phyloP scores from a whole-genome alignment of 2,329 filamentous ascomycete genomes.

The Harringtonia aguacate region DNA sequence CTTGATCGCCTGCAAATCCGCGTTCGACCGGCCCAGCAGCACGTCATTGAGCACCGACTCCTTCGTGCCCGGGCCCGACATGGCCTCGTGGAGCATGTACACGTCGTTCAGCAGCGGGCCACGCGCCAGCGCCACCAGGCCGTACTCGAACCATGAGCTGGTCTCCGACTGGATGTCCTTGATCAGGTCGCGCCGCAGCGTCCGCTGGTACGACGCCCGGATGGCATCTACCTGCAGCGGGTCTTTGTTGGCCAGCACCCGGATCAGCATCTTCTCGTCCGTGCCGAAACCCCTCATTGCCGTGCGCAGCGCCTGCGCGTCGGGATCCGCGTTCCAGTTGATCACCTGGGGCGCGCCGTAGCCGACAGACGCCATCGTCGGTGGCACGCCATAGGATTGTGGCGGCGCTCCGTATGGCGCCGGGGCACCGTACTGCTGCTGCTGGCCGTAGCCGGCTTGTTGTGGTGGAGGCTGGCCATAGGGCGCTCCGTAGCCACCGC shows the following conservation, averaged over 20 bases:
- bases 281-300: constrained; percentile 92
- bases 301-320: constrained; percentile 61
- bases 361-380: constrained; percentile 38
- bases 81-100: constrained; percentile 56
- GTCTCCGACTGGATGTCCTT: constrained; percentile 72
- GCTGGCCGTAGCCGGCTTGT: constrained; percentile 6
- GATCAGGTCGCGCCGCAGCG: constrained; percentile 57
- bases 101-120: constrained; percentile 75
- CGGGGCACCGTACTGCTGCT: constrained; percentile 20
- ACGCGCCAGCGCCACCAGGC: constrained; percentile 61
- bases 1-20: constrained; percentile 83
- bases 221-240: constrained; percentile 66
- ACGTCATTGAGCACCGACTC: constrained; percentile 80
- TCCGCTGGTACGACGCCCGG: constrained; percentile 53
- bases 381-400: constrained; percentile 18
- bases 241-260: constrained; percentile 59
- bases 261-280: constrained; percentile 68
- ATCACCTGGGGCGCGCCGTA: constrained; percentile 65
- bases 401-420: constrained; percentile 28
- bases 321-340: constrained; percentile 53
- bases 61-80: constrained; percentile 76
- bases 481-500: constrained; percentile 8
- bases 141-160: constrained; percentile 61
- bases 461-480: constrained; percentile 22
- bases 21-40: constrained; percentile 72